Evolutionary conservation across 139 green algal genomes (phyloP).

Genomic region (Tetradesmus obliquus): DNA sequence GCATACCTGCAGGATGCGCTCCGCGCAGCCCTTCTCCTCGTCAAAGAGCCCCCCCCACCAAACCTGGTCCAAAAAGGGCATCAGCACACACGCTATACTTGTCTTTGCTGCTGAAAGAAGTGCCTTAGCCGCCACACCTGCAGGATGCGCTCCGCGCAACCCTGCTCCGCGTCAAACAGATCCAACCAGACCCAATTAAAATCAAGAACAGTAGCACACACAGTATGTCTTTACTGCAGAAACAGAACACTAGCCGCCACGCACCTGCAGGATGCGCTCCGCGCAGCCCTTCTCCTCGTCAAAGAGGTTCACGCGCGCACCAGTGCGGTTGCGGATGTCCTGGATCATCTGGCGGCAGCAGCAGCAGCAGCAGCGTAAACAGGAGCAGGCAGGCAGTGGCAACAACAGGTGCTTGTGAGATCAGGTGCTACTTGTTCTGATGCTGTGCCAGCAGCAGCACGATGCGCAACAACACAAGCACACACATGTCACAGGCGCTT

Average conservation of each 20-base stretch:
- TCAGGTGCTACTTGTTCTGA: background rate
- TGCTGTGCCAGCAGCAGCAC: too few relatives aligned
- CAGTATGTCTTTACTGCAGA: background rate
- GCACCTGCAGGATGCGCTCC: constrained; percentile 35
- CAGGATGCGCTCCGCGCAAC: constrained; percentile 20
- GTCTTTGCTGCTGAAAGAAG: background rate
- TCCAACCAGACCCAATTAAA: background rate
- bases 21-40: constrained; percentile 8
- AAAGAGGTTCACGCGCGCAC: constrained; percentile 30
- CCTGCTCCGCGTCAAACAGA: constrained; percentile 17
- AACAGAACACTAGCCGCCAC: background rate
- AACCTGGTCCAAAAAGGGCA: too few relatives aligned
- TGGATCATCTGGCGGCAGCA: constrained; percentile 22
- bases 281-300: constrained; percentile 29
- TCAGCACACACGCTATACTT: background rate
- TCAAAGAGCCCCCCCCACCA: constrained; percentile 1
- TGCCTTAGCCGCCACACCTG: background rate
- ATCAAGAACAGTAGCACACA: too few relatives aligned
- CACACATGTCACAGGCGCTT: too few relatives aligned
- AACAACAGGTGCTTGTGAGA: background rate
- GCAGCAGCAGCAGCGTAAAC: background rate
- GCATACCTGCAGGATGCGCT: constrained; percentile 34
- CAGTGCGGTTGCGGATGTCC: constrained; percentile 29
- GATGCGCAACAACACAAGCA: too few relatives aligned
- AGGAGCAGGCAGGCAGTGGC: background rate